Conservation (phyloP, 2,329 filamentous ascomycete genomes). For the Geoglossum cookeanum region DNA sequence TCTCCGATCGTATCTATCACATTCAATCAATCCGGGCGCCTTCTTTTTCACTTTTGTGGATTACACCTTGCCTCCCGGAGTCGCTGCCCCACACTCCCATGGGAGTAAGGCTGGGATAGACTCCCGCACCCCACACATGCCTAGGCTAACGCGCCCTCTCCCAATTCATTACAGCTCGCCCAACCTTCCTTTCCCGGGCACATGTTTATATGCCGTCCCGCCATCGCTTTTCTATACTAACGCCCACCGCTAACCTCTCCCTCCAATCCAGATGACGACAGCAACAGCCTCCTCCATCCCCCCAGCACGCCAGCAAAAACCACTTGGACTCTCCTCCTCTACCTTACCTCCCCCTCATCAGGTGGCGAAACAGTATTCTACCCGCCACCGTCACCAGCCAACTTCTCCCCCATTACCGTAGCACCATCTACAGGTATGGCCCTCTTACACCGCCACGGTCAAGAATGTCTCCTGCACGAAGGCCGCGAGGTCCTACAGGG, state of each 20-base stretch:
- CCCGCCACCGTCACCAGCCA: slow-evolving; percentile 28
- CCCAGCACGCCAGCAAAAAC: slow-evolving; percentile 40
- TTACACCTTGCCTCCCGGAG: background rate
- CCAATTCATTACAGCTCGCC: too few relatives aligned
- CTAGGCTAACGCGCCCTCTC: too few relatives aligned
- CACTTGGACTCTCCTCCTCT: slow-evolving; percentile 82
- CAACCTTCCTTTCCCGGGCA: too few relatives aligned
- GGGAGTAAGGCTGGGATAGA: too few relatives aligned
- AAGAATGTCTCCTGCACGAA: slow-evolving; percentile 79
- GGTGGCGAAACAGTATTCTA: slow-evolving; percentile 91
- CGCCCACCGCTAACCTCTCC: background rate
- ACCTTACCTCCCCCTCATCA: slow-evolving; percentile 55
- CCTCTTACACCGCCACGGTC: slow-evolving; percentile 72
- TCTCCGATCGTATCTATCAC: background rate
- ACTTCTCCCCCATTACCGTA: slow-evolving; percentile 43
- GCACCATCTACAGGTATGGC: slow-evolving; percentile 68
- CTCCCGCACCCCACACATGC: too few relatives aligned
- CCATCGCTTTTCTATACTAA: background rate
- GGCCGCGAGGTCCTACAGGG: slow-evolving; percentile 59
- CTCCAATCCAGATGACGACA: slow-evolving; percentile 54
- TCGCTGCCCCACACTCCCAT: too few relatives aligned
- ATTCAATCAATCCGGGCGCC: background rate
- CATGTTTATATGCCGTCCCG: background rate
- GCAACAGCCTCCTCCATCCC: slow-evolving; percentile 47
- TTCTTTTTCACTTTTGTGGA: background rate